phyloP scores from a whole-genome alignment of 2,329 filamentous ascomycete species.

The Microcyclospora tardicrescens region DNA sequence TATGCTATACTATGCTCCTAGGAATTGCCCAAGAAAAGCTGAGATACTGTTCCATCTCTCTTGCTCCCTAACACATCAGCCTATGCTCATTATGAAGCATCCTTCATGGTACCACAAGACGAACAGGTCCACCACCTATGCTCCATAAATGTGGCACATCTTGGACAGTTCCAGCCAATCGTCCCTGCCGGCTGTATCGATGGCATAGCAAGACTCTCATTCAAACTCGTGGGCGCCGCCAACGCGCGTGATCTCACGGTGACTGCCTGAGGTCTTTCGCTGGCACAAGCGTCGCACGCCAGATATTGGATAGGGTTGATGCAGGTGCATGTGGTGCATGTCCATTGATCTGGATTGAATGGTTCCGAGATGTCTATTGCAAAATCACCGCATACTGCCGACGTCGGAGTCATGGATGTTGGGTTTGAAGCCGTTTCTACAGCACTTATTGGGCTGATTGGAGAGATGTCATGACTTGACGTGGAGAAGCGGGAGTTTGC shows the following conservation, averaged over 20 bases:
- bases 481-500: neutral
- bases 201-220: neutral
- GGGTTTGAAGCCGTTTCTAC: slow-evolving; percentile 1
- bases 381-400: neutral
- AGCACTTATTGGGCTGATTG: slow-evolving; percentile 8
- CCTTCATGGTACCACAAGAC: slow-evolving; percentile 47
- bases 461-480: neutral
- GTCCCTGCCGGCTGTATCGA: slow-evolving; percentile 30
- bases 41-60: too few species aligned
- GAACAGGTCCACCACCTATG: slow-evolving; percentile 52
- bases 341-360: slow-evolving; percentile 36
- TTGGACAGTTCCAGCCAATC: slow-evolving; percentile 46
- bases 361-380: slow-evolving; percentile 24
- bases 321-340: slow-evolving; percentile 48
- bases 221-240: slow-evolving; percentile 5
- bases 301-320: slow-evolving; percentile 47
- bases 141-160: slow-evolving; percentile 51
- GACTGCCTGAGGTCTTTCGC: slow-evolving; percentile 38
- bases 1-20: too few species aligned
- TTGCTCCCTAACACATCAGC: too few species aligned
- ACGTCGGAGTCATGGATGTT: slow-evolving; percentile 1
- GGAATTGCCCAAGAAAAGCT: too few species aligned
- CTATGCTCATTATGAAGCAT: slow-evolving; percentile 26
- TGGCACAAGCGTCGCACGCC: slow-evolving; percentile 47
- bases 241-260: slow-evolving; percentile 5